phyloP scores from a whole-genome alignment of 768 basidiomycete genomes.

The Inosperma sp. region DNA sequence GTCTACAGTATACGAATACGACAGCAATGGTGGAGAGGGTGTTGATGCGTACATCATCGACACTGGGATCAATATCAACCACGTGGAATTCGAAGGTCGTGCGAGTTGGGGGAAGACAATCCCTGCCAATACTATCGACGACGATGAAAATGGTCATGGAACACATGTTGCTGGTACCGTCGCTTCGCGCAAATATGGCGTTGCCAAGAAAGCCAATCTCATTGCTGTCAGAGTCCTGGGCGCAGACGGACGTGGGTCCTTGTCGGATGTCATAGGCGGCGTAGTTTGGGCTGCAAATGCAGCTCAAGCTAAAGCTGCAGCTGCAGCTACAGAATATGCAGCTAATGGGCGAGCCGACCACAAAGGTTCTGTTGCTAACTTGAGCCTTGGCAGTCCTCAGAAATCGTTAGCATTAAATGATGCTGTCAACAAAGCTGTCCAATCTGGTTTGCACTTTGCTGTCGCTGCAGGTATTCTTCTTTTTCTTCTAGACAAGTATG shows the following conservation, averaged over 20 bases:
- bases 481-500: background rate
- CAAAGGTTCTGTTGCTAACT: slow-evolving; percentile 97
- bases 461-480: slow-evolving; percentile 82
- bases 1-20: slow-evolving; percentile 78
- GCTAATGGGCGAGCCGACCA: slow-evolving; percentile 80
- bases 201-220: slow-evolving; percentile 89
- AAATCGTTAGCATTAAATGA: slow-evolving; percentile 82
- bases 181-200: slow-evolving; percentile 89
- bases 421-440: slow-evolving; percentile 82
- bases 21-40: slow-evolving; percentile 71
- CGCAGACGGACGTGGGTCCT: slow-evolving; percentile 86
- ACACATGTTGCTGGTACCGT: slow-evolving; percentile 95
- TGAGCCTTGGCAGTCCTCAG: slow-evolving; percentile 96
- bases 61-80: slow-evolving; percentile 84
- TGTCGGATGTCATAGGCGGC: slow-evolving; percentile 91
- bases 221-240: slow-evolving; percentile 92
- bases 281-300: slow-evolving; percentile 70
- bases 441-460: slow-evolving; percentile 86
- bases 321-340: slow-evolving; percentile 59
- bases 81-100: slow-evolving; percentile 85
- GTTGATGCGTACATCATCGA: slow-evolving; percentile 90
- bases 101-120: slow-evolving; percentile 93
- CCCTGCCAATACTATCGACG: slow-evolving; percentile 75
- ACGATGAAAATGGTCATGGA: slow-evolving; percentile 94
- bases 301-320: slow-evolving; percentile 51